These are phyloP conservation scores for Medakamo hakoo DNA, from an alignment of 139 green algal species.

Conservation along the genomic window DNA sequence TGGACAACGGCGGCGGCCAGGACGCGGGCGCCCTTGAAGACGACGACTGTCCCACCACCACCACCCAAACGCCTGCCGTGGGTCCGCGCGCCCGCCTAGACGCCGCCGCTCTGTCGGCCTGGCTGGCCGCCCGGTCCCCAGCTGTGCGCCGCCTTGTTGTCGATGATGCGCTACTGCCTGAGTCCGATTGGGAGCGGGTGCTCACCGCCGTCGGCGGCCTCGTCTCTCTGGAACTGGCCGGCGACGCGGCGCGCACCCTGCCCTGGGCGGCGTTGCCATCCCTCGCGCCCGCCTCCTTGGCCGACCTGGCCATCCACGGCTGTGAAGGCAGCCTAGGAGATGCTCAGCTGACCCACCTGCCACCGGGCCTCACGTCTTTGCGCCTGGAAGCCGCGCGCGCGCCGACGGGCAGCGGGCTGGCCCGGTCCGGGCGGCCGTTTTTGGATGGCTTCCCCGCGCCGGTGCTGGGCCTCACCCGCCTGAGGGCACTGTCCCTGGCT, in stretches of 20 bases:
- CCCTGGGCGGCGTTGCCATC: not conserved
- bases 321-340: not conserved
- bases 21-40: not conserved
- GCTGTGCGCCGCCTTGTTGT: not conserved
- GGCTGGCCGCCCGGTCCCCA: not conserved
- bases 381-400: not conserved
- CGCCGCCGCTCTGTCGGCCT: not conserved
- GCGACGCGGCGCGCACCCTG: not conserved
- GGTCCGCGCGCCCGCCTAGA: too few species aligned
- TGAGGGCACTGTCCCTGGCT: not conserved
- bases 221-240: not conserved
- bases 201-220: not conserved
- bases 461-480: not conserved
- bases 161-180: not conserved
- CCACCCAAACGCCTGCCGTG: not conserved
- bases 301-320: not conserved
- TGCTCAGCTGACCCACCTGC: not conserved
- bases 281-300: too few species aligned
- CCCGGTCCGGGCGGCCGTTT: not conserved
- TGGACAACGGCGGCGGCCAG: not conserved
- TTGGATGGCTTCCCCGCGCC: not conserved
- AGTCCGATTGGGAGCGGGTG: not conserved
- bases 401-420: not conserved
- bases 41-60: too few species aligned
- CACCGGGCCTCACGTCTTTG: not conserved